Conservation (phyloP, 805 yeast species). For the Myxozyma melibiosi region DNA sequence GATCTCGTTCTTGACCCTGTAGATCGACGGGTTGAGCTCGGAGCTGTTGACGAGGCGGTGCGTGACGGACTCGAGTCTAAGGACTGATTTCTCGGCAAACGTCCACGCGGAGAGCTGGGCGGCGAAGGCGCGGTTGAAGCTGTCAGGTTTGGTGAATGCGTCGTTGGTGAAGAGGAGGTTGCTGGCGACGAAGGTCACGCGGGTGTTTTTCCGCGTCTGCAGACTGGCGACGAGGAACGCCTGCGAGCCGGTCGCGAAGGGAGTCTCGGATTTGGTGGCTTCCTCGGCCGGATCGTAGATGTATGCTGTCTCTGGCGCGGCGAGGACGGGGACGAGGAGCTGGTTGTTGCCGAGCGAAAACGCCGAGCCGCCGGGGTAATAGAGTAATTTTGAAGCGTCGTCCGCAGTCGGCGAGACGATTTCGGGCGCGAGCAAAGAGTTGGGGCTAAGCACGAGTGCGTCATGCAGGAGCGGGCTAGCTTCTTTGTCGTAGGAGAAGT, state of each 20-base stretch:
- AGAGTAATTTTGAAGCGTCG: conserved; percentile 24
- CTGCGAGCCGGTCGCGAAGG: conserved; percentile 83
- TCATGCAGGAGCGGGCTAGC: conserved; percentile 35
- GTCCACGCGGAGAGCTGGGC: conserved; percentile 65
- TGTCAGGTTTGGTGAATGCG: conserved; percentile 33
- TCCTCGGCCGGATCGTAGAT: conserved; percentile 49
- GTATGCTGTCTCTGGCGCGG: conserved; percentile 66
- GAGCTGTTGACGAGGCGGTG: conserved; percentile 53
- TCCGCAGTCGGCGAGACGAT: conserved; percentile 31
- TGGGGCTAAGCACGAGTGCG: conserved; percentile 34
- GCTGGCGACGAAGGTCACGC: conserved; percentile 82
- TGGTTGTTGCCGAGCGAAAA: conserved; percentile 73
- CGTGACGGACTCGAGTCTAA: conserved; percentile 56
- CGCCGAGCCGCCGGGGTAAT: conserved; percentile 56
- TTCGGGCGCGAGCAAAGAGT: conserved; percentile 30
- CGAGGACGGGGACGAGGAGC: conserved; percentile 67
- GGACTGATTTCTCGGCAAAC: conserved; percentile 66
- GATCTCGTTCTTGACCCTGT: conserved; percentile 76
- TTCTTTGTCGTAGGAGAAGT: conserved; percentile 51
- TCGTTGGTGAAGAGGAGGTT: conserved; percentile 53
- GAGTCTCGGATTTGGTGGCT: conserved; percentile 47
- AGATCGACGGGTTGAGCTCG: conserved; percentile 45
- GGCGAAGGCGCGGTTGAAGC: conserved; percentile 46
- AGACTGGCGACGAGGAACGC: conserved; percentile 73
- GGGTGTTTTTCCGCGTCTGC: conserved; percentile 78